Base-by-base conservation (phyloP, 1,139 yeast genomes). In the Yamadazyma trypodendri region DNA sequence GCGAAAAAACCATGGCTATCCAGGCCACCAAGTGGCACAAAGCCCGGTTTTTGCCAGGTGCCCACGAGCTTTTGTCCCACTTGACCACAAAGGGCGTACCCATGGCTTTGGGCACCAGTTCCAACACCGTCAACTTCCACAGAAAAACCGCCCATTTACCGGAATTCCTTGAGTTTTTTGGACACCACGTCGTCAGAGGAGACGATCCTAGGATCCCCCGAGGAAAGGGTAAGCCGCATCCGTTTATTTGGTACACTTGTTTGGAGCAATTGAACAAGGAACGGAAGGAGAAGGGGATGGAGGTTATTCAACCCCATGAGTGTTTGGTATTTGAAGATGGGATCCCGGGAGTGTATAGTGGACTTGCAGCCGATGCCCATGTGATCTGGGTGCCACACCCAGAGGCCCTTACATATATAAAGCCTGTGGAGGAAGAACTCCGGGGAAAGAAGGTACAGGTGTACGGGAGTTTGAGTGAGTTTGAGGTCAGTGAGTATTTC, bases 241-340 rank as follows among this genome's bases (percentile, higher is more conserved):
- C 98, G 3, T 95, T 89, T 56, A 89, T 92, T 48, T 92, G 96
- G 95, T 76, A 76, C 47, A 75, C 81, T 3, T 95, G 97, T 32
- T 72, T 92, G 44, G 76, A 71, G 22, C 74, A 83, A 24, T 51
- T 92, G 42, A 92, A 92, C 55, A 55, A 60, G 16, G 71, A 71
- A 35, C 55, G 72, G 12, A 53, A 54, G 12, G 43, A 51, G 43
- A 31, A 55, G 43, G 56, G 72, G 28, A 35, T 61, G 44, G 70
- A 71, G 1, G 65, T 67, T 14, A 82, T 89, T 45, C 55, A 58
- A 39, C 84, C 90, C 2, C 79, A 78, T 24, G 96, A 92, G 54
- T 86, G 96, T 51, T 62, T 92, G 27, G 84, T 92, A 2, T 92
- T 92, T 59, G 98, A 92, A 63, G 98, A 92, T 61, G 97, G 96